A percentile compares a stretch with the other conserved stretches of the same genome.
Evolutionary conservation across 2,329 filamentous ascomycete genomes (phyloP).

Genomic region (Aspergillus sp.): DNA sequence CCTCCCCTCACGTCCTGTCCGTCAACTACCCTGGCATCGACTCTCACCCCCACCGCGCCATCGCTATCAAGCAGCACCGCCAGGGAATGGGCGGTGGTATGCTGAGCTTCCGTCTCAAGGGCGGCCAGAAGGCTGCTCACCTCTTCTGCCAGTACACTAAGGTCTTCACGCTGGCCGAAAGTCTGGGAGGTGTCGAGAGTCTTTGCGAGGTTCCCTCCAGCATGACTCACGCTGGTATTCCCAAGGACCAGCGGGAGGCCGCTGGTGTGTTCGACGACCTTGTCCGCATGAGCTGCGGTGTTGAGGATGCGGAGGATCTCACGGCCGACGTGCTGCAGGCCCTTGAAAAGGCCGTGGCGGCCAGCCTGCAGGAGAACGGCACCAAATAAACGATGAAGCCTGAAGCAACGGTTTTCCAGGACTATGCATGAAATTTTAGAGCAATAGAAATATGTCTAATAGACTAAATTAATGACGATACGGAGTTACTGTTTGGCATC

Average conservation of each 20-base stretch:
- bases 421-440: background rate
- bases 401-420: background rate
- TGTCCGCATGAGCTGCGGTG: conserved; percentile 86
- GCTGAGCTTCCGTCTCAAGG: conserved; percentile 92
- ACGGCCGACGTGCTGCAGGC: conserved; percentile 79
- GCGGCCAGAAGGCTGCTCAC: conserved; percentile 81
- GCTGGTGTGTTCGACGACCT: conserved; percentile 95
- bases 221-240: conserved; percentile 98
- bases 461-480: conserved; percentile 10
- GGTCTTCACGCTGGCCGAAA: conserved; percentile 93
- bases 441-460: conserved; percentile 8
- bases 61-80: conserved; percentile 88
- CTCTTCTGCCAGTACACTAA: conserved; percentile 86
- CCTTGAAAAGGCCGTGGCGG: conserved; percentile 70
- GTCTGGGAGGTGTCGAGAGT: conserved; percentile 86
- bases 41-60: conserved; percentile 80
- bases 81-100: conserved; percentile 94
- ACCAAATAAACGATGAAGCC: conserved; percentile 13
- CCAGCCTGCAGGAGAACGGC: conserved; percentile 38
- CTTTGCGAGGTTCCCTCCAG: conserved; percentile 87
- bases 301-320: conserved; percentile 87
- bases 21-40: conserved; percentile 95
- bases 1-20: conserved; percentile 75
- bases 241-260: conserved; percentile 81
- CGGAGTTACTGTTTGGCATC: background rate